phyloP scores from a whole-genome alignment of 176 grass and related monocot species.

The Canna indica region DNA sequence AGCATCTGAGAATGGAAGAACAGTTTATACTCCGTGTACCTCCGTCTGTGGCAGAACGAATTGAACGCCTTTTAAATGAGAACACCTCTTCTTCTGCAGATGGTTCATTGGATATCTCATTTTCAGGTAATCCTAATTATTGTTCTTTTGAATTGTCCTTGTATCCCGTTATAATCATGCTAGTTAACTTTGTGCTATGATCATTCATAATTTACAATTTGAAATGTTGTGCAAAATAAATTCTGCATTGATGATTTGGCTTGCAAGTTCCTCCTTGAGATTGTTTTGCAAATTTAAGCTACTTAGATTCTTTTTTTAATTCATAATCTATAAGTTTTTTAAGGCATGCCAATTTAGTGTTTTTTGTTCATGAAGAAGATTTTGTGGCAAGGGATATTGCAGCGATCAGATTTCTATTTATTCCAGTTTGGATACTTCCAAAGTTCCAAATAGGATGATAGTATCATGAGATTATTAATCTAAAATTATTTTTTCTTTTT shows the following conservation, averaged over 20 bases:
- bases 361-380: background rate
- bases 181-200: background rate
- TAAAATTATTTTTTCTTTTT: too few species aligned
- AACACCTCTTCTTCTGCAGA: slow-evolving; percentile 43
- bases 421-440: background rate
- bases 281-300: background rate
- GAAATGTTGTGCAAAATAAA: background rate
- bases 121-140: slow-evolving; percentile 39
- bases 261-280: too few species aligned
- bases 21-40: slow-evolving; percentile 85
- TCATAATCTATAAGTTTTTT: too few species aligned
- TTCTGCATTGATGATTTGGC: too few species aligned
- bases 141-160: background rate
- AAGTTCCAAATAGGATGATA: background rate
- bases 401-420: background rate
- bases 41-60: slow-evolving; percentile 59
- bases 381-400: background rate
- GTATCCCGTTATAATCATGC: background rate
- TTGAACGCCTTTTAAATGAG: slow-evolving; percentile 69
- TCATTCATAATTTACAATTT: background rate
- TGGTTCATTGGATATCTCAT: slow-evolving; percentile 68
- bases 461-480: background rate
- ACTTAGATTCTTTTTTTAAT: too few species aligned
- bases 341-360: background rate
- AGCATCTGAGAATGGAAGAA: slow-evolving; percentile 71